A percentile compares a stretch with the other conserved stretches of the same genome.
Evolutionary conservation across 768 basidiomycete genomes (phyloP).

Genomic region (Coprinopsis marcescibilis): DNA sequence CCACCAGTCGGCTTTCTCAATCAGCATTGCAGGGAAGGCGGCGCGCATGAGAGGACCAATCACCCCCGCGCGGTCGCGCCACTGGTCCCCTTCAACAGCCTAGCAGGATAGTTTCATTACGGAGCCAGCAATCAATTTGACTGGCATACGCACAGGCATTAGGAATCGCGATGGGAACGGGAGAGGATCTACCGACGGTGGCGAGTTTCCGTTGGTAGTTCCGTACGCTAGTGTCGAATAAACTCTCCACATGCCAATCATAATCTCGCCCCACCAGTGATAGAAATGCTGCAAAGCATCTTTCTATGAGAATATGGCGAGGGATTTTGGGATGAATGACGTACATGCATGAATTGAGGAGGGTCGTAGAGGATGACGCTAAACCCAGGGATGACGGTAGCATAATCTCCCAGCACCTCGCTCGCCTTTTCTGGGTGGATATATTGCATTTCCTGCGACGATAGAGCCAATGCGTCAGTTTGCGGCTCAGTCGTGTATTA

Average conservation of each 20-base stretch:
- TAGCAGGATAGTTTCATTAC: conserved; percentile 1
- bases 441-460: conserved; percentile 24
- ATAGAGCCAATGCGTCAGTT: not conserved
- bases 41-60: conserved; percentile 60
- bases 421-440: conserved; percentile 13
- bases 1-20: conserved; percentile 61
- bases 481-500: not conserved
- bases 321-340: not conserved
- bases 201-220: conserved; percentile 9
- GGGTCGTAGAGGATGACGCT: conserved; percentile 26
- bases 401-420: not conserved
- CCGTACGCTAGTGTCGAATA: conserved; percentile 25
- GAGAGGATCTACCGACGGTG: too few species aligned
- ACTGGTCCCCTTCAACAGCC: conserved; percentile 28
- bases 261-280: conserved; percentile 44
- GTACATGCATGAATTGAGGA: conserved; percentile 21
- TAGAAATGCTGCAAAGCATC: conserved; percentile 32
- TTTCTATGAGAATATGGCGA: not conserved
- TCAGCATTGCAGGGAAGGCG: conserved; percentile 52
- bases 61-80: conserved; percentile 59
- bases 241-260: conserved; percentile 37
- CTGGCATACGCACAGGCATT: conserved; percentile 14
- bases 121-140: conserved; percentile 4
- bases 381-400: conserved; percentile 18
- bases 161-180: conserved; percentile 24